Evolutionary conservation across 2,329 filamentous ascomycete species (phyloP), one percentile per base, ranked within the genome.

Genomic region (Colletotrichum agaves): DNA sequence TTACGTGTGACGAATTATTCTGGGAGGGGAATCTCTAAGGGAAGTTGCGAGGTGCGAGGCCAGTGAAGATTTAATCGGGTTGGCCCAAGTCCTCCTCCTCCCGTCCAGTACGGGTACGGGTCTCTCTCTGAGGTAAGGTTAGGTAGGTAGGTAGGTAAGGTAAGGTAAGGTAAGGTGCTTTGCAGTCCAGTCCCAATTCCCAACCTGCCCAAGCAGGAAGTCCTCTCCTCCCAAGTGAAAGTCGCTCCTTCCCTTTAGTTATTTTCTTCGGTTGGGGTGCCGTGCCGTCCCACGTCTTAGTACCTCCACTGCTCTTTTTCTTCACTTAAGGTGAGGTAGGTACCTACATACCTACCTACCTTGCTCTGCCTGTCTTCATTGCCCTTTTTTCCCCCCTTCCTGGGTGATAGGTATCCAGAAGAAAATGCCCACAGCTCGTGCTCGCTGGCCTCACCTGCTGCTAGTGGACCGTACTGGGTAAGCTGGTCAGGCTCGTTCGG

Each of bases 1-100:
- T 69, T 69, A 69, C 63, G 66, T 69, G 66, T 69, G 66, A 69
- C 66, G 66, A 69, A 67, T 66, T 65, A 65, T 69, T 69, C 62
- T 69, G 62, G 66, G 66, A 62, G 63, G 58, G 61, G 52, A 41
- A 39, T 56, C 43, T 63, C 52, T 47, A 60, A 61, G 63, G 66
- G 62, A 67, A 69, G 66, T 67, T 69, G 62, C 62, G 50, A 66
- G 63, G 47, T 52, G 47, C 27, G 47, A 52, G 33, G 56, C 56
- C 56, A 57, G 50, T 69, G 66, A 69, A 69, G 66, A 69, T 67
- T 69, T 69, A 69, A 67, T 67, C 63, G 57, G 61, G 62, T 57
- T 67, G 66, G 63, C 55, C 47, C 47, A 52, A 33, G 23, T 52
- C 21, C 47, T 27, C 27, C 27, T 27, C 8, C 27, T 27, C 5